A percentile compares a stretch with the other conserved stretches of the same genome.
phyloP scores from a whole-genome alignment of 78 protist genomes.

The Emiliania huxleyi region DNA sequence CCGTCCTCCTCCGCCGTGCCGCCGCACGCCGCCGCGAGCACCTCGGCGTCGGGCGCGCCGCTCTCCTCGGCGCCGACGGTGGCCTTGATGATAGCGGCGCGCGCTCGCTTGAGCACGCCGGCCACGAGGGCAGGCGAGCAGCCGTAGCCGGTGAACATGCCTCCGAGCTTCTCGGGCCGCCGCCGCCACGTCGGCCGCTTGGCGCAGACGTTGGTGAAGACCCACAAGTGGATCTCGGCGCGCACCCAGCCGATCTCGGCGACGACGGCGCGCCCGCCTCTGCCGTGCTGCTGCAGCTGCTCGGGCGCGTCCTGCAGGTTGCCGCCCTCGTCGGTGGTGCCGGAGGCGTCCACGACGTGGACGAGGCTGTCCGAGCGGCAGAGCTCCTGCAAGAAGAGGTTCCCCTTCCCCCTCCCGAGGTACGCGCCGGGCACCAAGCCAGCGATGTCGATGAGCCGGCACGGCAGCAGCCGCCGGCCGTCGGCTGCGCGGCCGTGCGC shows the following conservation, averaged over 20 bases:
- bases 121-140: background rate
- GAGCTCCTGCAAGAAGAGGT: slow-evolving; percentile 79
- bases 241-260: slow-evolving; percentile 76
- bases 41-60: background rate
- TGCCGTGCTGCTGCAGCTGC: background rate
- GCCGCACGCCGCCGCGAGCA: background rate
- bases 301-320: background rate
- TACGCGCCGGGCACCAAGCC: slow-evolving; percentile 90
- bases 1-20: background rate
- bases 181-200: slow-evolving; percentile 58
- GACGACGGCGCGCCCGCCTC: background rate
- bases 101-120: background rate
- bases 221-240: slow-evolving; percentile 74
- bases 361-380: slow-evolving; percentile 75
- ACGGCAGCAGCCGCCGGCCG: slow-evolving; percentile 36
- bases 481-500: background rate
- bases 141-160: slow-evolving; percentile 28
- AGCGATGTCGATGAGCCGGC: slow-evolving; percentile 79
- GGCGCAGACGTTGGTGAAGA: slow-evolving; percentile 57
- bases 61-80: background rate
- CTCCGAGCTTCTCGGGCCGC: slow-evolving; percentile 30
- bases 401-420: slow-evolving; percentile 76
- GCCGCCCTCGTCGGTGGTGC: slow-evolving; percentile 75
- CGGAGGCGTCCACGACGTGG: slow-evolving; percentile 82
- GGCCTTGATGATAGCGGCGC: background rate